Percentiles rank a stretch among this genome's conserved stretches.
phyloP scores from a whole-genome alignment of 2,329 filamentous ascomycete genomes.

The Penicillium fuscoglaucum region DNA sequence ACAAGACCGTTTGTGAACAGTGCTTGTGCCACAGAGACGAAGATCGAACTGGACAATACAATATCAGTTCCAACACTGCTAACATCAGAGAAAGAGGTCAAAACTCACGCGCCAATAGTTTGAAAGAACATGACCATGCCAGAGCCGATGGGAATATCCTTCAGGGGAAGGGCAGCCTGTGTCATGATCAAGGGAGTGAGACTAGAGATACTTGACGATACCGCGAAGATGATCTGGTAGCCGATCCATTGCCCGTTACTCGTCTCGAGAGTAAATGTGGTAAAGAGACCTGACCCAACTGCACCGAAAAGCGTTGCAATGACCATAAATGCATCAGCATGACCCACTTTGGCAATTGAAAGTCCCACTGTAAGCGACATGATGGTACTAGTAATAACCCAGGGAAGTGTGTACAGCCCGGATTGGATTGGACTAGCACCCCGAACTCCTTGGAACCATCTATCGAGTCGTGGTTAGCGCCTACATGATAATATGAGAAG shows the following conservation, averaged over 20 bases:
- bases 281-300: neutral
- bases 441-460: constrained; percentile 51
- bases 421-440: constrained; percentile 46
- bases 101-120: too few relatives aligned
- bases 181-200: too few relatives aligned
- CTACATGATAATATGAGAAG: too few relatives aligned
- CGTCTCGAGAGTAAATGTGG: neutral
- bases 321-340: neutral
- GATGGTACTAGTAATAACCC: constrained; percentile 31
- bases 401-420: constrained; percentile 23
- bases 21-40: too few relatives aligned
- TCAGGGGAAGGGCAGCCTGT: too few relatives aligned
- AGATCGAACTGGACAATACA: too few relatives aligned
- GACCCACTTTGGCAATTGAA: constrained; percentile 1
- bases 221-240: neutral
- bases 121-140: too few relatives aligned
- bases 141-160: too few relatives aligned
- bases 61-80: too few relatives aligned
- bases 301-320: neutral
- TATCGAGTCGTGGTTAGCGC: too few relatives aligned
- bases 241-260: neutral
- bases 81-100: too few relatives aligned
- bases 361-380: constrained; percentile 34
- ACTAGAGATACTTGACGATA: neutral
- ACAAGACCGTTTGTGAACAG: too few relatives aligned